Base-by-base conservation (phyloP, 31 red algal species). In the Asparagopsis taxiformis region DNA sequence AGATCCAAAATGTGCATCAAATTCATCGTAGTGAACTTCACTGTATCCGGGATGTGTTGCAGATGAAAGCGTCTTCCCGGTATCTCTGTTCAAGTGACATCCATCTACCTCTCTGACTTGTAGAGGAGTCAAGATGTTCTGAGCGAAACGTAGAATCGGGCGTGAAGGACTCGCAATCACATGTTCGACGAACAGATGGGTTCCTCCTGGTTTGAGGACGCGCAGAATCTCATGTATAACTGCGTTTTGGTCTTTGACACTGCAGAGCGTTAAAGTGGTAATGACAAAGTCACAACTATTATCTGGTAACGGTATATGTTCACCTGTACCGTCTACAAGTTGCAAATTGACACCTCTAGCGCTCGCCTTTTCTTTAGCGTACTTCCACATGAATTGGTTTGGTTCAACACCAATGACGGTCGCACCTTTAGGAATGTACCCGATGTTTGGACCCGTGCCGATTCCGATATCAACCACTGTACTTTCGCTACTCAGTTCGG, bases 241-340 rank as follows among this genome's bases (percentile, higher is more conserved):
- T 23, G 21, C 22, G 16, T 17, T n/a, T 21, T 75, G 68, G 36
- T 91, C 88, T 30, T 38, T 25, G 6, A 96, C 86, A 33, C 72
- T 77, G 65, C 93, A 96, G 38, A 96, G 59, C 0, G 84, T 80
- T 19, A 96, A 65, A 20, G 93, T 96, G 8, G 68, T 75, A 36
- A 96, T 72, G 4, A 70, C 85, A 1, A 74, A 44, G 50, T 96
- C 93, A 55, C 75, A 80, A 26, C 65, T 65, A 22, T 76, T 32
- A 44, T 94, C 85, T 13, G 37, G 21, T 2, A 88, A 56, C 2
- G 81, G 82, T 16, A 84, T 16, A 38, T 70, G 21, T 34, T 79
- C 75, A 10, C 73, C 54, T 10, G 43, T 57, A n/a, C 62, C 81
- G 22, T 49, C 17, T 19, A 62, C 26, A 13, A 82, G 17, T 13